Conservation (phyloP, 2,329 filamentous ascomycete species). For the Aureobasidium sp. region DNA sequence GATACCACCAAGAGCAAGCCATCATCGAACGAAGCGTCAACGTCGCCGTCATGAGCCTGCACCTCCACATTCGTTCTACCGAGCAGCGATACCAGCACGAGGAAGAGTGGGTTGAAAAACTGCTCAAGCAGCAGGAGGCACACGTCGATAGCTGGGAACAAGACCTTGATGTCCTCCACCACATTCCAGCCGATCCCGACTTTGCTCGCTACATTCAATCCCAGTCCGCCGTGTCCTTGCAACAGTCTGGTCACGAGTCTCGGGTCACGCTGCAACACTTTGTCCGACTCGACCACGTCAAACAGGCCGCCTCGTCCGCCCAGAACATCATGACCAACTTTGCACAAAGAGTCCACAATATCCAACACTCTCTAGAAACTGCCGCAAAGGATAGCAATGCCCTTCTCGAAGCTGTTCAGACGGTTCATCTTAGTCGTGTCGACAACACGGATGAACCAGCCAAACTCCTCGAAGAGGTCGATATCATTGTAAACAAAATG, state of each 20-base stretch:
- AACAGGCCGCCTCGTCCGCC: conserved; percentile 61
- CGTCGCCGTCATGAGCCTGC: conserved; percentile 77
- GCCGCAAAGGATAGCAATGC: conserved; percentile 36
- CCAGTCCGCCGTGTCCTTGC: conserved; percentile 22
- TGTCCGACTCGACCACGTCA: conserved; percentile 63
- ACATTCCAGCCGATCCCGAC: conserved; percentile 54
- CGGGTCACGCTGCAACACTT: conserved; percentile 58
- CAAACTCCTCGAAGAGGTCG: conserved; percentile 72
- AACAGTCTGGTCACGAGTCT: conserved; percentile 34
- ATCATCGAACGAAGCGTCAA: conserved; percentile 72
- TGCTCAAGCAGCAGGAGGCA: conserved; percentile 57
- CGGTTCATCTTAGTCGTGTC: conserved; percentile 40
- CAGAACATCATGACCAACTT: conserved; percentile 55
- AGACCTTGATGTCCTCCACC: conserved; percentile 56
- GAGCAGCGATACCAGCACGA: conserved; percentile 64
- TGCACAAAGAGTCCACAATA: conserved; percentile 42
- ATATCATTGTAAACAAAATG: conserved; percentile 78
- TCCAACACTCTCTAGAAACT: conserved; percentile 34
- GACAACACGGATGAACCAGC: conserved; percentile 51
- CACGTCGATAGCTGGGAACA: conserved; percentile 59
- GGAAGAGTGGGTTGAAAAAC: conserved; percentile 59
- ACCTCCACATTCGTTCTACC: conserved; percentile 61
- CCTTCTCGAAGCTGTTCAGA: conserved; percentile 35
- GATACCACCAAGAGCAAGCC: conserved; percentile 62
- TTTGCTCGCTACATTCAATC: conserved; percentile 46